These are phyloP conservation scores for Camelina hispida DNA, from an alignment of 345 rosid species.

Conservation along the genomic window DNA sequence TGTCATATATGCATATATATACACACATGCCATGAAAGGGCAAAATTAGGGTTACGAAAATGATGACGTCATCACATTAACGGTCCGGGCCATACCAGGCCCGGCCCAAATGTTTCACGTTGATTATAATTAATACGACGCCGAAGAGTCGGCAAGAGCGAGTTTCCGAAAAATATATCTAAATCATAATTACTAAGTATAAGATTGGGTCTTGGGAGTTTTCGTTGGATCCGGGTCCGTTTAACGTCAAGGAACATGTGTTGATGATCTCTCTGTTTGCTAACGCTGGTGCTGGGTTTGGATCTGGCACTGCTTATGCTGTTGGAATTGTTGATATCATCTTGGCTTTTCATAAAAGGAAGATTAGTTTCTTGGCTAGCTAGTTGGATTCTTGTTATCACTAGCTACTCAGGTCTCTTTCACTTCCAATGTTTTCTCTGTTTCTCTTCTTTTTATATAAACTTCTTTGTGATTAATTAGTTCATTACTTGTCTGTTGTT, in stretches of 20 bases:
- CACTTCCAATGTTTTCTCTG: background rate
- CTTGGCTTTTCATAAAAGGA: conserved; percentile 58
- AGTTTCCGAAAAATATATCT: too few species aligned
- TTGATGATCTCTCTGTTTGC: conserved; percentile 62
- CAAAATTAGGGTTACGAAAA: too few species aligned
- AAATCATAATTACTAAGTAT: too few species aligned
- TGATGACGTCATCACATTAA: too few species aligned
- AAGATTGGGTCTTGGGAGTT: conserved; percentile 48
- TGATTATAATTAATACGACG: too few species aligned
- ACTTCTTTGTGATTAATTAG: background rate
- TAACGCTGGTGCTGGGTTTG: conserved; percentile 60
- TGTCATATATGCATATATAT: too few species aligned
- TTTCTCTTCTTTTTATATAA: background rate
- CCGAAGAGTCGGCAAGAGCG: too few species aligned
- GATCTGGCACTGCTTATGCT: conserved; percentile 63
- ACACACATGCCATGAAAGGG: too few species aligned
- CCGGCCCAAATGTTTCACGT: too few species aligned
- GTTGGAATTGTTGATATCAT: conserved; percentile 60
- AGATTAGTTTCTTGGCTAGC: conserved; percentile 63
- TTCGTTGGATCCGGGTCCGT: conserved; percentile 58
- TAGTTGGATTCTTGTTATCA: conserved; percentile 63
- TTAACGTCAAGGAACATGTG: conserved; percentile 58
- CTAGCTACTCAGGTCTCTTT: conserved; percentile 63
- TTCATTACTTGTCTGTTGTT: background rate
- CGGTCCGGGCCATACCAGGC: too few species aligned